phyloP scores from a whole-genome alignment of 176 grass and related monocot species.

The Oryza glumipatula region DNA sequence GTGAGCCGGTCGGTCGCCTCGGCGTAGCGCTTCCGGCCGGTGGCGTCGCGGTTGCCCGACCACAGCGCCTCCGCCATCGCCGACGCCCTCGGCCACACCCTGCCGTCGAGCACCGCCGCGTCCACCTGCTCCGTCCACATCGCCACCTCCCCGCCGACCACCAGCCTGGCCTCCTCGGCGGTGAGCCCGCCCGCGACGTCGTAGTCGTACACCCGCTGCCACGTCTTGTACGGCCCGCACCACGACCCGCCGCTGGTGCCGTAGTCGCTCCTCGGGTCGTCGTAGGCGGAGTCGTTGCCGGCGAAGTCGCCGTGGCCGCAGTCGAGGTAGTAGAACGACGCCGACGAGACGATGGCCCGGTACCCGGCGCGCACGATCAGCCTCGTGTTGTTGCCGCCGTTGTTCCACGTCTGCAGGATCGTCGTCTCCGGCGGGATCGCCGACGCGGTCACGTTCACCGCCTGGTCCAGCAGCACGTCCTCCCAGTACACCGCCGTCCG shows the following conservation, averaged over 20 bases:
- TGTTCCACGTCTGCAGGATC: conserved; percentile 96
- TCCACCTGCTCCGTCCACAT: conserved; percentile 91
- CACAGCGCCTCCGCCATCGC: conserved; percentile 84
- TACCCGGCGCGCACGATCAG: conserved; percentile 72
- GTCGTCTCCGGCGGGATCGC: conserved; percentile 70
- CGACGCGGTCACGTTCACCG: conserved; percentile 57
- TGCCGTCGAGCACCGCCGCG: conserved; percentile 61
- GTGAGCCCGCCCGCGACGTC: conserved; percentile 80
- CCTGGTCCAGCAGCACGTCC: conserved; percentile 73
- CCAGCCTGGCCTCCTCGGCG: conserved; percentile 54
- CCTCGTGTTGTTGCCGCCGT: conserved; percentile 87
- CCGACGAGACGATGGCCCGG: conserved; percentile 84
- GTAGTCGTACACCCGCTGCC: conserved; percentile 94
- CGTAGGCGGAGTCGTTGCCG: conserved; percentile 74
- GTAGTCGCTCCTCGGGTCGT: conserved; percentile 65
- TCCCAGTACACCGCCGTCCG: conserved; percentile 91
- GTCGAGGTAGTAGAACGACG: conserved; percentile 95
- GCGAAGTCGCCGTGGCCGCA: conserved; percentile 80
- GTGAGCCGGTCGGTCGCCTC: conserved; percentile 83
- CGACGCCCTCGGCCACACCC: conserved; percentile 69
- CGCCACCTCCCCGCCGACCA: conserved; percentile 90
- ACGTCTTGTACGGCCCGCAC: conserved; percentile 90
- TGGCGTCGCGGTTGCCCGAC: conserved; percentile 78
- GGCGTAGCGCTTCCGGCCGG: conserved; percentile 66
- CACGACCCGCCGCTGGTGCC: conserved; percentile 60